These are phyloP conservation scores for Allium cepa DNA, from an alignment of 106 monocot species.

Conservation along the genomic window DNA sequence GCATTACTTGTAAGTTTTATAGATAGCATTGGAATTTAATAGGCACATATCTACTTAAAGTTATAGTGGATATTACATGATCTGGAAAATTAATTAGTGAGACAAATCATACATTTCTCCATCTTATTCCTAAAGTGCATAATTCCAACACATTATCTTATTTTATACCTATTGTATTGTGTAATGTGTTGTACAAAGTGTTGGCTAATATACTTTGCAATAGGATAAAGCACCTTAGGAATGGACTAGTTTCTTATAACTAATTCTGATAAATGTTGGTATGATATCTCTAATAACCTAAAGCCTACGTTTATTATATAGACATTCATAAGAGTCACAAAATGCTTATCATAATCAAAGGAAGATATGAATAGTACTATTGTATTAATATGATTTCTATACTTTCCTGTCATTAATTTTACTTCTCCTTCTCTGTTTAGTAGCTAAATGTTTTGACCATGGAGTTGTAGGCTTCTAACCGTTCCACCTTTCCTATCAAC, in stretches of 20 bases:
- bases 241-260: background rate
- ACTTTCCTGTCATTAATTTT: slow-evolving; percentile 72
- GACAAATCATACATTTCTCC: no score
- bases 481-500: slow-evolving; percentile 30
- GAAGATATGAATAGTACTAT: background rate
- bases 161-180: no score
- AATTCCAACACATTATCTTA: no score
- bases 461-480: slow-evolving; percentile 55
- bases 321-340: background rate
- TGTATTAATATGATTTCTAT: background rate
- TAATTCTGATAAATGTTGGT: slow-evolving; percentile 38
- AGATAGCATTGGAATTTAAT: no score
- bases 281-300: slow-evolving; percentile 28
- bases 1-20: no score
- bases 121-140: no score
- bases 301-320: background rate
- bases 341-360: background rate
- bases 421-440: slow-evolving; percentile 75
- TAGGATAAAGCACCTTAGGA: no score
- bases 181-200: no score
- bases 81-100: no score
- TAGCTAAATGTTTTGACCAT: slow-evolving; percentile 75
- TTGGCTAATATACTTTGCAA: no score
- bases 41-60: no score
- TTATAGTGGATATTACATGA: no score